Evolutionary conservation across 2,329 filamentous ascomycete genomes (phyloP).

Genomic region (Aspergillus eucalypticola): DNA sequence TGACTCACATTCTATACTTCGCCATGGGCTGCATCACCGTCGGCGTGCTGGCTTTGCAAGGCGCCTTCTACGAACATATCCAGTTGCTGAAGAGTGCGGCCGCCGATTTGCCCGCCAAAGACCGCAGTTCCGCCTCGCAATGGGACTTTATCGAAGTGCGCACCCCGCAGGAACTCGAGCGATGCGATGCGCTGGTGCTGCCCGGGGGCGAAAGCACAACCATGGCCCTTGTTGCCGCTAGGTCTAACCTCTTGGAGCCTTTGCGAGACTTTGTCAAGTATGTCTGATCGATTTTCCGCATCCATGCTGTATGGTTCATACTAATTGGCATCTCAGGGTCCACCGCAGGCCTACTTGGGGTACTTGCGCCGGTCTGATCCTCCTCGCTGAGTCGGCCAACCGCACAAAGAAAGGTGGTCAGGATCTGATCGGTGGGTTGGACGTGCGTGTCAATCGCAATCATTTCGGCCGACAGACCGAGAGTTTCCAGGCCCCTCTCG

Average conservation of each 20-base stretch:
- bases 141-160: slow-evolving; percentile 78
- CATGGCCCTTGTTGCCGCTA: slow-evolving; percentile 81
- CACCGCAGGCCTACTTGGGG: slow-evolving; percentile 86
- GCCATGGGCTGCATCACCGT: slow-evolving; percentile 50
- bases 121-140: slow-evolving; percentile 23
- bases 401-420: slow-evolving; percentile 88
- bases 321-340: slow-evolving; percentile 53
- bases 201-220: slow-evolving; percentile 95
- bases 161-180: slow-evolving; percentile 67
- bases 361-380: slow-evolving; percentile 90
- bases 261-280: slow-evolving; percentile 89
- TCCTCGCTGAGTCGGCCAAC: slow-evolving; percentile 85
- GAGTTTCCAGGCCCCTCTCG: slow-evolving; percentile 76
- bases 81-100: slow-evolving; percentile 71
- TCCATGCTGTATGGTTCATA: too few species aligned
- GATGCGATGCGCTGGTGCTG: slow-evolving; percentile 81
- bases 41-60: slow-evolving; percentile 76
- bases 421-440: slow-evolving; percentile 86
- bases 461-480: slow-evolving; percentile 93
- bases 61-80: slow-evolving; percentile 88
- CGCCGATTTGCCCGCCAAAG: slow-evolving; percentile 41
- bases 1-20: slow-evolving; percentile 1
- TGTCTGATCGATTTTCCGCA: slow-evolving; percentile 31
- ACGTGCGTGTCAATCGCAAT: slow-evolving; percentile 88
- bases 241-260: slow-evolving; percentile 79